These are phyloP conservation scores for Cordyceps militaris DNA, from an alignment of 2,329 filamentous ascomycete genomes.

Conservation along the genomic window DNA sequence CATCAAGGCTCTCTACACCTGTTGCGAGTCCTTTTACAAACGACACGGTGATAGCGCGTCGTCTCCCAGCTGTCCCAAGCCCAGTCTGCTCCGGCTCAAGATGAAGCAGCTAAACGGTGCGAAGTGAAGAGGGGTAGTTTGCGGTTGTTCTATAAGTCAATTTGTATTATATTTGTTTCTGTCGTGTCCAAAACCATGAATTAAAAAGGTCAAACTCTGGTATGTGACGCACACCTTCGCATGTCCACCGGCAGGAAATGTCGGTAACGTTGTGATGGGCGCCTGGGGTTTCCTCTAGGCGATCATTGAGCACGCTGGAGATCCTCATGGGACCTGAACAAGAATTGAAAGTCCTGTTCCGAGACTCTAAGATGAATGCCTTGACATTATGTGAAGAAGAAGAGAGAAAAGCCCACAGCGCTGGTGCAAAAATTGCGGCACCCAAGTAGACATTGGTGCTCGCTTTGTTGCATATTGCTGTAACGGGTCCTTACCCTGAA, in stretches of 20 bases:
- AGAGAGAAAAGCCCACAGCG: conserved; percentile 27
- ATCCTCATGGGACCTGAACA: conserved; percentile 76
- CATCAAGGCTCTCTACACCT: conserved; percentile 84
- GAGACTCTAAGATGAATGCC: conserved; percentile 99
- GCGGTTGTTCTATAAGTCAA: neutral
- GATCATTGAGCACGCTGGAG: conserved; percentile 97
- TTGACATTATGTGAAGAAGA: conserved; percentile 63
- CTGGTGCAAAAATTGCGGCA: conserved; percentile 20
- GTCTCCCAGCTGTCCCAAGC: conserved; percentile 79
- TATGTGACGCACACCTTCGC: conserved; percentile 40
- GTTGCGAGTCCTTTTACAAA: conserved; percentile 84
- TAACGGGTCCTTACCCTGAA: conserved; percentile 7
- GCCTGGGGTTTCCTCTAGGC: conserved; percentile 70
- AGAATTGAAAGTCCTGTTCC: conserved; percentile 85
- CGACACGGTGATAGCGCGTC: conserved; percentile 68
- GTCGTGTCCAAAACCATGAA: neutral
- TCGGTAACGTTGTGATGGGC: conserved; percentile 64
- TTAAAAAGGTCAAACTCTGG: neutral
- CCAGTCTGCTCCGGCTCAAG: conserved; percentile 71
- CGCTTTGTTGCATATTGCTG: conserved; percentile 23
- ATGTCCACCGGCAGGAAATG: conserved; percentile 38
- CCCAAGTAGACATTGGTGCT: conserved; percentile 1
- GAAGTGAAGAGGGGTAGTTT: conserved; percentile 13
- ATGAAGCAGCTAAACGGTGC: conserved; percentile 63
- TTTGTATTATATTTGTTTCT: too few relatives aligned